phyloP scores from a whole-genome alignment of 2,329 filamentous ascomycete genomes.

The Madurella mycetomatis region DNA sequence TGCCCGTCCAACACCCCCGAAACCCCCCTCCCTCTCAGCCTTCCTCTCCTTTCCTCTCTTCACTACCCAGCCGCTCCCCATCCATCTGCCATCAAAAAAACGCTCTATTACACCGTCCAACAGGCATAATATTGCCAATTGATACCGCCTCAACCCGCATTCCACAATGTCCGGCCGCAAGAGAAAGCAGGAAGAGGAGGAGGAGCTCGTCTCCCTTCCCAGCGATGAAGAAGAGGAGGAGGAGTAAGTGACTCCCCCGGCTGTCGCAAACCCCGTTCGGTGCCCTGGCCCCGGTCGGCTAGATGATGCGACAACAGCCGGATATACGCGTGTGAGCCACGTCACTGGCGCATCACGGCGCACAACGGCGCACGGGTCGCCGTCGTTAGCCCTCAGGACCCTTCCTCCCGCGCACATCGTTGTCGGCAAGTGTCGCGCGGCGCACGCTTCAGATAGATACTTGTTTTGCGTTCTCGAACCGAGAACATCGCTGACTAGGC shows the following conservation, averaged over 20 bases:
- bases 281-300: conserved; percentile 10
- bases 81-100: conserved; percentile 19
- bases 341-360: conserved; percentile 16
- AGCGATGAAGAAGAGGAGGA: conserved; percentile 51
- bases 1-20: conserved; percentile 26
- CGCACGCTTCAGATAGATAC: neutral
- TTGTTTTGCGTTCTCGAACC: too few relatives aligned
- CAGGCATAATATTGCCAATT: conserved; percentile 25
- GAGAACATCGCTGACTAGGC: conserved; percentile 4
- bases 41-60: conserved; percentile 27
- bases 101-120: conserved; percentile 10
- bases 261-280: conserved; percentile 25
- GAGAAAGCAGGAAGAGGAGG: conserved; percentile 51
- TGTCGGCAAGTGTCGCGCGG: neutral
- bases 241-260: conserved; percentile 42
- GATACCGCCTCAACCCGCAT: conserved; percentile 16
- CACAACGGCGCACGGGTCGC: conserved; percentile 10
- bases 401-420: neutral
- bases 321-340: neutral
- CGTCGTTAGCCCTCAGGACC: neutral
- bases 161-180: conserved; percentile 46
- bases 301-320: conserved; percentile 13
- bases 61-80: conserved; percentile 16
- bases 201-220: conserved; percentile 52
- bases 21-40: conserved; percentile 21